These are phyloP conservation scores for Zymoseptoria tritici DNA, from an alignment of 2,329 filamentous ascomycete species.

Conservation along the genomic window DNA sequence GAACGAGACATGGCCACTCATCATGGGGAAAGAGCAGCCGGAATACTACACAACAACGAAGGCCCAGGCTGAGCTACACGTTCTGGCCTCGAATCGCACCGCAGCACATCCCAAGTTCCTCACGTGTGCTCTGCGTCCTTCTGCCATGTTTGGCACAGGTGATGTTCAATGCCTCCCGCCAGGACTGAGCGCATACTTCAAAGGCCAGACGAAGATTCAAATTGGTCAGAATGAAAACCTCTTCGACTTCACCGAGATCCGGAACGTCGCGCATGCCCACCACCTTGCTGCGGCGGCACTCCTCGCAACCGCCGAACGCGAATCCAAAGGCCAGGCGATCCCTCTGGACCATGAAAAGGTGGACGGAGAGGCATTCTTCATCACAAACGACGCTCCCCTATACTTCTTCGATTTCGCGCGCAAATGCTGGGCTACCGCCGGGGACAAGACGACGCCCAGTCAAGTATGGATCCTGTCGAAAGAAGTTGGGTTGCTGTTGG, in stretches of 20 bases:
- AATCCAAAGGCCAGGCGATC: slow-evolving; percentile 23
- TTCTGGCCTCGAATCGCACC: slow-evolving; percentile 43
- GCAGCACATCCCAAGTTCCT: slow-evolving; percentile 37
- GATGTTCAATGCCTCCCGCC: slow-evolving; percentile 41
- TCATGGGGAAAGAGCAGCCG: slow-evolving; percentile 40
- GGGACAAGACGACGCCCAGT: slow-evolving; percentile 31
- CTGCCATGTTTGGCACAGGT: slow-evolving; percentile 46
- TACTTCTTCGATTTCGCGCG: slow-evolving; percentile 48
- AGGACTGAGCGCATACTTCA: slow-evolving; percentile 38
- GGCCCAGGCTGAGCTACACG: slow-evolving; percentile 41
- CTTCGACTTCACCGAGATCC: slow-evolving; percentile 49
- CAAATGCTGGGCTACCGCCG: slow-evolving; percentile 40
- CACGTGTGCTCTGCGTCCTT: slow-evolving; percentile 43
- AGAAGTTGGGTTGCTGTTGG: slow-evolving; percentile 37
- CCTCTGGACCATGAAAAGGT: slow-evolving; percentile 42
- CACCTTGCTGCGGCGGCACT: slow-evolving; percentile 45
- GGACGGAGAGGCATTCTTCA: slow-evolving; percentile 38
- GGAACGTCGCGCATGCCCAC: slow-evolving; percentile 46
- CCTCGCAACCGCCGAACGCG: slow-evolving; percentile 36
- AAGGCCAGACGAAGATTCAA: slow-evolving; percentile 44
- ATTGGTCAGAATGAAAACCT: slow-evolving; percentile 46
- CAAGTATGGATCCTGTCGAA: slow-evolving; percentile 38
- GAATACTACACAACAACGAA: slow-evolving; percentile 48
- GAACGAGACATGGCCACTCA: slow-evolving; percentile 41
- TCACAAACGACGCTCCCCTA: slow-evolving; percentile 44